Conservation (phyloP, 176 grass and related monocot genomes). For the Oryza meyeriana region DNA sequence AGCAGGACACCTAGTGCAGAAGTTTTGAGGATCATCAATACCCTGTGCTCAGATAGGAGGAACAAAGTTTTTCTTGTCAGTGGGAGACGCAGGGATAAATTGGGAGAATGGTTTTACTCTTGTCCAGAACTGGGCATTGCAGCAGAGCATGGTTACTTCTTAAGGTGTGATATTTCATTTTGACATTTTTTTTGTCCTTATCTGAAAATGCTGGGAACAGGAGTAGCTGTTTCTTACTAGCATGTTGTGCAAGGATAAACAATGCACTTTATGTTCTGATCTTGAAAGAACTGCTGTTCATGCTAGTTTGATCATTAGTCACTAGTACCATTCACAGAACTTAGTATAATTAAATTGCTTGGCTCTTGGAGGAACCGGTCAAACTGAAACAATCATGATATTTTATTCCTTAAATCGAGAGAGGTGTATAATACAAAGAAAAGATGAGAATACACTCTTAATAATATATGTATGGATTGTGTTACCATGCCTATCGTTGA, state of each 20-base stretch:
- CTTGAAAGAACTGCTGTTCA: not conserved
- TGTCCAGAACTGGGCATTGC: constrained; percentile 78
- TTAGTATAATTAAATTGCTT: constrained; percentile 7
- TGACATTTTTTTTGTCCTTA: not conserved
- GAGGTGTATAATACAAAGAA: not conserved
- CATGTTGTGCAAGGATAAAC: not conserved
- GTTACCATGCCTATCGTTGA: not conserved
- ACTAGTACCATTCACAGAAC: constrained; percentile 14
- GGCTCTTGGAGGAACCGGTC: not conserved
- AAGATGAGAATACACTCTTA: not conserved
- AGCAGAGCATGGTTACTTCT: constrained; percentile 85
- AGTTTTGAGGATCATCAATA: constrained; percentile 73
- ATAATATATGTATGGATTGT: not conserved
- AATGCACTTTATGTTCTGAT: not conserved
- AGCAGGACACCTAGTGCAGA: constrained; percentile 58
- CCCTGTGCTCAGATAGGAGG: constrained; percentile 65
- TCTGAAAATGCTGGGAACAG: constrained; percentile 1
- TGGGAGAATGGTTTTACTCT: constrained; percentile 67
- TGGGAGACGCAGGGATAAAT: constrained; percentile 60
- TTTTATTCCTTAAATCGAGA: not conserved
- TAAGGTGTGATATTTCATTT: constrained; percentile 52
- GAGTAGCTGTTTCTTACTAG: not conserved
- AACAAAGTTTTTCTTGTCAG: constrained; percentile 81
- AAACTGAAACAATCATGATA: not conserved
- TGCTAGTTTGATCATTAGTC: not conserved